Evolutionary conservation across 768 basidiomycete species (phyloP).

Genomic region (Solioccasus polychromus): DNA sequence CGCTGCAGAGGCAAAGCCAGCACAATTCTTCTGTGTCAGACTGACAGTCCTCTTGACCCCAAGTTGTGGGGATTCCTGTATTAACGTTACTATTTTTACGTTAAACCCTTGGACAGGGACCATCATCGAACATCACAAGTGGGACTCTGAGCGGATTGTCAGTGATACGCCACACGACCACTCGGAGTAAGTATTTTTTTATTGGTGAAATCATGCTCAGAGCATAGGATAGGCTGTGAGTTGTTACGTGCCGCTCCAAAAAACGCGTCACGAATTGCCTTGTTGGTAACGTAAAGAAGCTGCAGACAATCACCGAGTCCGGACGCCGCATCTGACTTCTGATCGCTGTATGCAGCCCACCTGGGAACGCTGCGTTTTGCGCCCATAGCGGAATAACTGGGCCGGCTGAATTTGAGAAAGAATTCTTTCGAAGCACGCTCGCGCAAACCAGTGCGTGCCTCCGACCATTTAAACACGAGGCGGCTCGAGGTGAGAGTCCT

Average conservation of each 20-base stretch:
- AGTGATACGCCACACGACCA: background rate
- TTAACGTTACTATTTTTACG: background rate
- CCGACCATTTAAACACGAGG: background rate
- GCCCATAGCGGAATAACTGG: too few relatives aligned
- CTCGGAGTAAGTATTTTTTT: background rate
- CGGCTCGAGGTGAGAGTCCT: background rate
- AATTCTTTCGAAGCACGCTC: too few relatives aligned
- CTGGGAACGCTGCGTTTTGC: background rate
- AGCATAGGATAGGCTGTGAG: too few relatives aligned
- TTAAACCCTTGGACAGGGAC: background rate
- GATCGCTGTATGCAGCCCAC: constrained; percentile 5
- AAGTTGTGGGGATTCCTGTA: background rate
- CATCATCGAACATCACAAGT: too few relatives aligned
- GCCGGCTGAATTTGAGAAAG: too few relatives aligned
- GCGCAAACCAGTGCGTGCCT: background rate
- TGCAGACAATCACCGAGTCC: background rate
- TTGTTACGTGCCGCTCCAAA: background rate
- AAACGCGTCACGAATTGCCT: background rate
- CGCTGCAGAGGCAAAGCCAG: background rate
- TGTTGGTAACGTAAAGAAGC: constrained; percentile 4
- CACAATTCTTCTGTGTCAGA: background rate
- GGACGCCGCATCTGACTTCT: background rate
- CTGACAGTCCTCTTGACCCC: background rate
- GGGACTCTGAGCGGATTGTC: too few relatives aligned
- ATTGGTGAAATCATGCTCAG: background rate